These are phyloP conservation scores for Fusarium mangiferae DNA, from an alignment of 2,329 filamentous ascomycete genomes.

Conservation along the genomic window DNA sequence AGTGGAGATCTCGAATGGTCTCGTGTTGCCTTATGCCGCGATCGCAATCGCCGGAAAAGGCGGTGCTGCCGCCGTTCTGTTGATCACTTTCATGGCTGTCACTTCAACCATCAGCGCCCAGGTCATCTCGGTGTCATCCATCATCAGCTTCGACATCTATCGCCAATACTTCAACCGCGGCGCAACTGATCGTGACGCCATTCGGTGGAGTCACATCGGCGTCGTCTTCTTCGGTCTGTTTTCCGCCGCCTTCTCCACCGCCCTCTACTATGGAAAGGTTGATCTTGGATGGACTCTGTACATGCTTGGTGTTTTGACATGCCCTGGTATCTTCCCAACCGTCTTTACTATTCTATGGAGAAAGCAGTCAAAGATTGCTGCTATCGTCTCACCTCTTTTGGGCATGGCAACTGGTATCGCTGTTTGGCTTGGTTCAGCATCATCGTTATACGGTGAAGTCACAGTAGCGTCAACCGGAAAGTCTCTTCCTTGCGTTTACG, in stretches of 20 bases:
- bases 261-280: conserved; percentile 64
- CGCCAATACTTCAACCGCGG: conserved; percentile 58
- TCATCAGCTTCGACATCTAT: conserved; percentile 65
- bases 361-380: conserved; percentile 59
- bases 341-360: conserved; percentile 64
- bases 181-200: conserved; percentile 60
- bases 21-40: conserved; percentile 76
- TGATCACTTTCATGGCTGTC: conserved; percentile 83
- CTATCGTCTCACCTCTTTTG: conserved; percentile 60
- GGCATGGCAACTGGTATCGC: conserved; percentile 62
- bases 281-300: conserved; percentile 65
- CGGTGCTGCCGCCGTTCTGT: conserved; percentile 73
- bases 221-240: conserved; percentile 64
- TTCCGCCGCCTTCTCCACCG: conserved; percentile 61
- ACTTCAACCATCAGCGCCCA: conserved; percentile 66
- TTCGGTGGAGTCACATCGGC: conserved; percentile 62
- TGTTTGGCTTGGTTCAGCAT: conserved; percentile 63
- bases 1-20: conserved; percentile 71
- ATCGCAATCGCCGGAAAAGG: conserved; percentile 76
- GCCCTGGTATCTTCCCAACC: conserved; percentile 64
- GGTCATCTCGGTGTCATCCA: conserved; percentile 63
- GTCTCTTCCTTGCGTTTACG: conserved; percentile 62
- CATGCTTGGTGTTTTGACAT: conserved; percentile 64
- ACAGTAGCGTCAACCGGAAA: conserved; percentile 59
- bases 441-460: conserved; percentile 58